A percentile compares a stretch with the other conserved stretches of the same genome.
Evolutionary conservation across 2,329 filamentous ascomycete genomes (phyloP).

Genomic region (Aspergillus neoniger): DNA sequence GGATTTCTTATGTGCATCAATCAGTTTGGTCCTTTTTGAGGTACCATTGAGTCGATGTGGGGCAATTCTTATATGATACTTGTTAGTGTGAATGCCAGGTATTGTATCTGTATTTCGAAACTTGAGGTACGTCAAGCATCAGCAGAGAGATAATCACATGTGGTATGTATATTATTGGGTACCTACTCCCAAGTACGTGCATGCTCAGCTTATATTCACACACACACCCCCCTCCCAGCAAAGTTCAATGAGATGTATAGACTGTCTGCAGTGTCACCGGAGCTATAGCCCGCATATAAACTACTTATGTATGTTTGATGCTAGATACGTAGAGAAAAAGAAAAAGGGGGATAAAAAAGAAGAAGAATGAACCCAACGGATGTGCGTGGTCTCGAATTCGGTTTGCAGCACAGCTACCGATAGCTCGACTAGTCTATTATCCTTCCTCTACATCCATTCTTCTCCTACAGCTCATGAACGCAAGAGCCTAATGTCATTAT

Average conservation of each 20-base stretch:
- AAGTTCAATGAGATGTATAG: constrained; percentile 11
- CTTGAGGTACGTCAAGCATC: not conserved
- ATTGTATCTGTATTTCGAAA: constrained; percentile 10
- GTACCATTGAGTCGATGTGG: not conserved
- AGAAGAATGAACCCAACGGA: not conserved
- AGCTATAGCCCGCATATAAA: not conserved
- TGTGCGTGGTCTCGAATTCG: not conserved
- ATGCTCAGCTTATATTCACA: not conserved
- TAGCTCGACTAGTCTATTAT: not conserved
- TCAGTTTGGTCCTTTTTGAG: not conserved
- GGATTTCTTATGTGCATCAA: constrained; percentile 4
- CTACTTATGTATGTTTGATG: not conserved
- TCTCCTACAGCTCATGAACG: not conserved
- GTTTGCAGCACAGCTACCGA: not conserved
- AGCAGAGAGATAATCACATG: not conserved
- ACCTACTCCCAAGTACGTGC: not conserved
- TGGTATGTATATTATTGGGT: constrained; percentile 5
- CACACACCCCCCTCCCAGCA: not conserved
- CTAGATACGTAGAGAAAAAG: not conserved
- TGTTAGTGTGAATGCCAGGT: constrained; percentile 4
- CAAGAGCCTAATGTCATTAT: not conserved
- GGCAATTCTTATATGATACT: not conserved
- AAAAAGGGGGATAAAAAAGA: not conserved
- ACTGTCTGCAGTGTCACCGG: constrained; percentile 9
- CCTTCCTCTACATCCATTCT: not conserved